Base-by-base conservation (phyloP, 192 early-diverging fungal species). In the Dissophora ornata region DNA sequence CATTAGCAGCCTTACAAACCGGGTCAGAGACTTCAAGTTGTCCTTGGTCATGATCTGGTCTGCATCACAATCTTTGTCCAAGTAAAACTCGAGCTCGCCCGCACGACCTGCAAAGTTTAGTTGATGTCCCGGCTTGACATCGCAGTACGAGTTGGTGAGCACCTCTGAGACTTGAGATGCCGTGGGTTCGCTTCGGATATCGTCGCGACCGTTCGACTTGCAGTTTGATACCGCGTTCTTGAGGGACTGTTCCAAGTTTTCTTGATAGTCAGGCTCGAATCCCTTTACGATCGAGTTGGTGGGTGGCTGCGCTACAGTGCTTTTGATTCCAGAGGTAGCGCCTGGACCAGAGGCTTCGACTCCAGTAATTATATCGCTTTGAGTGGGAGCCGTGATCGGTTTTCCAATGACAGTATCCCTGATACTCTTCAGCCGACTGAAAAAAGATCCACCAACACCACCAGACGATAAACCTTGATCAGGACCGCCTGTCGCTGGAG, bases 41-140 rank as follows among this genome's bases (percentile, higher is more conserved):
- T 75, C 79, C 28, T 77, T 67, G 41, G 69, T 67, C 54, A 86
- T 53, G 1, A 86, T 56, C 33, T 55, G 67, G 10, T 81, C 73
- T 1, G 80, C 69, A 49, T 85, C 81, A 30, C 69, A 62, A 16
- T 50, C 52, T 36, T 69, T 79, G 10, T 79, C 60, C 34, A 74
- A 32, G 29, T 82, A 82, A 30, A 82, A 52, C 53, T 82, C 77
- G 12, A 82, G 48, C 9, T 68, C 77, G 4, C 67, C 59, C 2
- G 40, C 51, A 38, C 64, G 60, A 15, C 83, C 82, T 4, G 80
- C 80, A 57, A 75, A 86, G 11, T 57, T 81, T 24, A 88, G 52
- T n/a, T 68, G 71, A 52, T 82, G 74, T 24, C 87, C 83, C 3
- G 87, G 79, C 15, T 80, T 82, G 8, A 66, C 51, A 57, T 88